Percentiles rank a stretch among this genome's conserved stretches.
phyloP scores from a whole-genome alignment of 192 early-diverging fungal genomes.

The Lobosporangium transversale region DNA sequence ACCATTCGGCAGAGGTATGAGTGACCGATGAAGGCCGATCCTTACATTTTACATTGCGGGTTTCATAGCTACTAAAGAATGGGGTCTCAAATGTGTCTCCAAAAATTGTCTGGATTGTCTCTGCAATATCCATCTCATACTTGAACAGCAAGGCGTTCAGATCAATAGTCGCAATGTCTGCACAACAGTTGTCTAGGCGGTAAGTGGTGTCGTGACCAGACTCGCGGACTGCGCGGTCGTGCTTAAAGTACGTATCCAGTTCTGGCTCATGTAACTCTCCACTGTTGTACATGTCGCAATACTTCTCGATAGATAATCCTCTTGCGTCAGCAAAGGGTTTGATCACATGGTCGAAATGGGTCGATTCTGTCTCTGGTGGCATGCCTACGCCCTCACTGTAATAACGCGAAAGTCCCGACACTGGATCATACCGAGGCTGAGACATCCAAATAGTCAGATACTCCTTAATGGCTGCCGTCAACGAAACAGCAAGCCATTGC shows the following conservation, averaged over 20 bases:
- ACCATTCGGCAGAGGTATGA: conserved; percentile 68
- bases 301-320: conserved; percentile 76
- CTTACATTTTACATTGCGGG: background rate
- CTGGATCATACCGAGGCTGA: conserved; percentile 77
- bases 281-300: conserved; percentile 75
- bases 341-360: conserved; percentile 89
- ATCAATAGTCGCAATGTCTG: conserved; percentile 92
- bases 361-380: conserved; percentile 97
- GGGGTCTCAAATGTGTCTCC: conserved; percentile 63
- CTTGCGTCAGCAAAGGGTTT: conserved; percentile 78
- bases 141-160: conserved; percentile 94
- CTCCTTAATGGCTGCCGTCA: conserved; percentile 89
- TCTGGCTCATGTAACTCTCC: conserved; percentile 79
- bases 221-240: conserved; percentile 97
- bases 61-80: conserved; percentile 30
- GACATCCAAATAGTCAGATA: conserved; percentile 93
- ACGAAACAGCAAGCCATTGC: conserved; percentile 74
- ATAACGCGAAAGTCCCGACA: conserved; percentile 84
- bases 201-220: conserved; percentile 98
- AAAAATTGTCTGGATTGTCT: conserved; percentile 70
- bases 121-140: conserved; percentile 93
- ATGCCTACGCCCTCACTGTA: conserved; percentile 92
- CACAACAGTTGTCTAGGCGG: conserved; percentile 90
- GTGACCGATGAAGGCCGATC: conserved; percentile 47
- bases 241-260: conserved; percentile 95